phyloP scores from a whole-genome alignment of 768 basidiomycete genomes.

The Mycena chlorophos region DNA sequence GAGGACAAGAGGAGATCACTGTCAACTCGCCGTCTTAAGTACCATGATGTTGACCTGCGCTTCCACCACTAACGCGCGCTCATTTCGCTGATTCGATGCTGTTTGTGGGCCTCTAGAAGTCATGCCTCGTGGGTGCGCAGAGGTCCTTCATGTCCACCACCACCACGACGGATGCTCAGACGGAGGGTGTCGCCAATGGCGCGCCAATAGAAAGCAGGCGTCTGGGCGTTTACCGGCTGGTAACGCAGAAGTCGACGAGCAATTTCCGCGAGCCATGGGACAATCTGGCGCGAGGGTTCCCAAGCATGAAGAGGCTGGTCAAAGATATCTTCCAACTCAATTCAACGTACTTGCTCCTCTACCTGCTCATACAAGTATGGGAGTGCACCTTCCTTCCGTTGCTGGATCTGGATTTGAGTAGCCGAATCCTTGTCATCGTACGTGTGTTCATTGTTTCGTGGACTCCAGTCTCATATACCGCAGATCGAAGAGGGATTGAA shows the following conservation, averaged over 20 bases:
- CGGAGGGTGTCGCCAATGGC: too few species aligned
- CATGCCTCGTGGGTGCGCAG: background rate
- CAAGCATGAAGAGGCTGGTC: slow-evolving; percentile 8
- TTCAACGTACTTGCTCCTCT: slow-evolving; percentile 10
- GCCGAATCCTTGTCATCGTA: slow-evolving; percentile 10
- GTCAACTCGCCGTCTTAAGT: too few species aligned
- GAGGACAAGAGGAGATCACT: too few species aligned
- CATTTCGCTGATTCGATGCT: too few species aligned
- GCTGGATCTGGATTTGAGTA: slow-evolving; percentile 10
- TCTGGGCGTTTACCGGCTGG: slow-evolving; percentile 16
- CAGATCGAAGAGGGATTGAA: slow-evolving; percentile 20
- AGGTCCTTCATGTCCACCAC: too few species aligned
- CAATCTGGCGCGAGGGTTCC: background rate
- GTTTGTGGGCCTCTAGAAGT: too few species aligned
- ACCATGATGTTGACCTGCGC: too few species aligned
- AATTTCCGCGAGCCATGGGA: slow-evolving; percentile 15
- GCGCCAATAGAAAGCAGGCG: slow-evolving; percentile 8
- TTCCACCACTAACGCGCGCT: too few species aligned
- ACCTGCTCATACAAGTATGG: slow-evolving; percentile 2
- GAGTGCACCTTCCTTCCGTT: background rate
- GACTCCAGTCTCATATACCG: background rate
- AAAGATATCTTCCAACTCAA: slow-evolving; percentile 5
- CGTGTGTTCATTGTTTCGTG: background rate
- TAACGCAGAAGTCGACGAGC: slow-evolving; percentile 7
- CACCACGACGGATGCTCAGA: too few species aligned